Base-by-base conservation (phyloP, 106 monocot species). In the Dioscorea alata region DNA sequence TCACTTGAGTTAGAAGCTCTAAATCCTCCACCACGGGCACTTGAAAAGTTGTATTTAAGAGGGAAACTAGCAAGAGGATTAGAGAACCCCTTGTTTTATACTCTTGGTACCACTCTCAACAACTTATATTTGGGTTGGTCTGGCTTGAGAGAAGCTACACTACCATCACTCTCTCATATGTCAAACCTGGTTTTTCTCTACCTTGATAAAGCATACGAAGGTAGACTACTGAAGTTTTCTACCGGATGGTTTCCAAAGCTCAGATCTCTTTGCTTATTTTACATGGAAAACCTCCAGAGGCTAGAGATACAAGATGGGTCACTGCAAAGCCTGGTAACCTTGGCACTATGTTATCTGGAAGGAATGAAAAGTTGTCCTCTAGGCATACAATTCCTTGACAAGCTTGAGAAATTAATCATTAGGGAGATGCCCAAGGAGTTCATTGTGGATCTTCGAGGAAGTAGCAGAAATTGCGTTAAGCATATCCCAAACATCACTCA, bases 221-320 rank as follows among this genome's bases (percentile, higher is more conserved):
- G 78, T 7, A 50, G 52, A 12, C 13, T 25, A 15, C 17, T 79
- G 35, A 20, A 16, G 23, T 73, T 79, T 54, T 12, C n/a, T 2
- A 53, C 34, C 15, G 50, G 42, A 33, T 66, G 48, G 24, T 79
- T 79, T 42, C 78, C 68, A 12, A 64, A 58, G 4, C 65, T 71
- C 24, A 48, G 34, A 19, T 4, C 8, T 15, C 58, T 48, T 14
- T 19, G 14, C 0, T 66, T 66, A 22, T 0, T 6, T 50, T 19
- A 66, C 15, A 66, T 66, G 66, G 66, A 4, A 50, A 21, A 50
- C 4, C 66, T 66, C 23, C 12, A 66, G 20, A 2, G n/a, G 49
- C 2, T 66, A 9, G 24, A 22, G 13, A 22, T 66, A 10, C 42
- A 50, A 21, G 10, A 66, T 48, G 49, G 49, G 6, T 4, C 66